Base-by-base conservation (phyloP, 2,329 filamentous ascomycete genomes). In the Talaromyces marneffei region DNA sequence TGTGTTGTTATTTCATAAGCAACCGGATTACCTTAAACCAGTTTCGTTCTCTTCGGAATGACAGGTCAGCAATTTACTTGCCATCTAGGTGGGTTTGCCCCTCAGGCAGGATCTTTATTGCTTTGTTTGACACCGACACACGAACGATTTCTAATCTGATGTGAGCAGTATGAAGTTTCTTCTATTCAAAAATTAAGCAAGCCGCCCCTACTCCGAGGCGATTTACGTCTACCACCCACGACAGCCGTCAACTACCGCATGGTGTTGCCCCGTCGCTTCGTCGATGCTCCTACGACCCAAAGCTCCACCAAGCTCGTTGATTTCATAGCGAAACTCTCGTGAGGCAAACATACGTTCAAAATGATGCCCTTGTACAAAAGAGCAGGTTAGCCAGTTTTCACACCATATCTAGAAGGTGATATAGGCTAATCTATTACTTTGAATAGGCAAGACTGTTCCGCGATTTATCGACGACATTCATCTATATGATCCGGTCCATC, bases 381-480 rank as follows among this genome's bases (percentile, higher is more conserved):
- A 61, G 67, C 73, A 63, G 74, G 74, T 76, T 67, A 63, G 71
- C 66, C 23, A 25, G 23, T 9, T 37, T 31, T 46, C 10, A 10
- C 31, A 27, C 50, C 12, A 27, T 27, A 48, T 39, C 40, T 10
- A 59, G 42, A 63, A 82, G 18, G 25, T 27, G 35, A 20, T 10
- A 16, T 23, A 2, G 14, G 54, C 60, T 61, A 44, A 61, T 31
- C 10, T 7, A n/a, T 25, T 20, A 18, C 14, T 23, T 40, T 39
- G 35, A 59, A 53, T 23, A 62, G 81, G 81, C 67, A 83, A 83
- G 70, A 79, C 78, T 65, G 75, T 79, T 59, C 82, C 82, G 33
- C 76, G 80, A 61, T 71, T 82, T 62, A 71, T 79, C 57, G 68
- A 75, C 54, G 80, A 82, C 69, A 66, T 81, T 40, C 66, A 76